Conservation (phyloP, 257 asterid species). For the Rhazya stricta region DNA sequence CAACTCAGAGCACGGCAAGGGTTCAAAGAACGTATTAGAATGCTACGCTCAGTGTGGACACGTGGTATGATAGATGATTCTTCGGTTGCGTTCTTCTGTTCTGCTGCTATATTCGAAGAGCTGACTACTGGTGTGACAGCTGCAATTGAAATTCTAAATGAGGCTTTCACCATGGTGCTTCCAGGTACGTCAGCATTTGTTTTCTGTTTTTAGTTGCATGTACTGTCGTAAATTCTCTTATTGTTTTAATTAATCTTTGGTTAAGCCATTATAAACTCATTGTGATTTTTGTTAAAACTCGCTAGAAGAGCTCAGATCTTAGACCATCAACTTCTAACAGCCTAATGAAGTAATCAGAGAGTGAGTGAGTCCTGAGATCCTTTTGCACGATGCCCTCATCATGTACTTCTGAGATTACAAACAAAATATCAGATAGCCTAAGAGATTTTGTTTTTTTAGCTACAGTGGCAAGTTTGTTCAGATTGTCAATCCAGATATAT, state of each 20-base stretch:
- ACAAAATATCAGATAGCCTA: neutral
- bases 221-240: neutral
- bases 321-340: neutral
- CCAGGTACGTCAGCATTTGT: constrained; percentile 53
- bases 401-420: neutral
- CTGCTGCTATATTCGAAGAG: constrained; percentile 87
- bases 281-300: neutral
- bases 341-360: neutral
- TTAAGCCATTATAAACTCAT: neutral
- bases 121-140: constrained; percentile 69
- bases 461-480: neutral
- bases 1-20: constrained; percentile 92
- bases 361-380: neutral
- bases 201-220: neutral
- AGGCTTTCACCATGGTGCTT: constrained; percentile 84
- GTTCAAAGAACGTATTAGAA: constrained; percentile 66
- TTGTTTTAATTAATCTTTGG: constrained; percentile 5
- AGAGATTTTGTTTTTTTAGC: neutral
- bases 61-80: constrained; percentile 71
- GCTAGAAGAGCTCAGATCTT: neutral
- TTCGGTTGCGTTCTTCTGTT: constrained; percentile 70
- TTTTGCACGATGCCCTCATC: neutral
- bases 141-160: constrained; percentile 64
- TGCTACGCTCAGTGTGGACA: constrained; percentile 57
- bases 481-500: neutral